A percentile compares a stretch with the other conserved stretches of the same genome.
phyloP scores from a whole-genome alignment of 768 basidiomycete species.

The Suillus decipiens region DNA sequence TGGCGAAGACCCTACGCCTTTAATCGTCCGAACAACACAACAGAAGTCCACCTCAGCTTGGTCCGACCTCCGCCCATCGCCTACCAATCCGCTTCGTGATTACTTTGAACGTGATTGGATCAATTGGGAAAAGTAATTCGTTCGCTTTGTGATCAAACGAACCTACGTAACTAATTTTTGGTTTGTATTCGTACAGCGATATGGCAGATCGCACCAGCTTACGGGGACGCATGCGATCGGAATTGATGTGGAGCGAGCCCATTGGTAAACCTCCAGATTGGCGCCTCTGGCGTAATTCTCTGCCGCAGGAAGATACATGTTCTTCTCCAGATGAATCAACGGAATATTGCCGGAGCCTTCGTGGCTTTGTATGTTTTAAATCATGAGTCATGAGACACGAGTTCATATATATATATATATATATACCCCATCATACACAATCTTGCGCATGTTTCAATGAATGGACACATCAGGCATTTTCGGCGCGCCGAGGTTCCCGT shows the following conservation, averaged over 20 bases:
- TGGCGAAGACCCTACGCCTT: conserved; percentile 39
- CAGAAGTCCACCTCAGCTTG: conserved; percentile 21
- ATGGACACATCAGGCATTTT: neutral
- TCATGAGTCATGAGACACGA: conserved; percentile 11
- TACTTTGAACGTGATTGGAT: conserved; percentile 69
- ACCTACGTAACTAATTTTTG: conserved; percentile 13
- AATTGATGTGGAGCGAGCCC: conserved; percentile 55
- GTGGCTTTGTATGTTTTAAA: conserved; percentile 60
- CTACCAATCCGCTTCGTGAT: conserved; percentile 44
- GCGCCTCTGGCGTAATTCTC: conserved; percentile 49
- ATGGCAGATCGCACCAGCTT: conserved; percentile 74
- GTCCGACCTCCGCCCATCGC: conserved; percentile 20
- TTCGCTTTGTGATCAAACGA: neutral
- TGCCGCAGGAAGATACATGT: conserved; percentile 19
- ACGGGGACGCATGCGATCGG: conserved; percentile 47
- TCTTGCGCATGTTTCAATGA: neutral
- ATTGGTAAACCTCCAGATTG: conserved; percentile 50
- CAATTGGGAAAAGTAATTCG: conserved; percentile 67
- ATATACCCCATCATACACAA: conserved; percentile 3
- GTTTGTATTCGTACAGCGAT: conserved; percentile 46
- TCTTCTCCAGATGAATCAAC: conserved; percentile 20
- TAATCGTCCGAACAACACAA: conserved; percentile 38
- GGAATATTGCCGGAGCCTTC: conserved; percentile 43
- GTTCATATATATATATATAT: neutral
- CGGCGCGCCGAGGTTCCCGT: too few species aligned